Base-by-base conservation (phyloP, 2,329 filamentous ascomycete species). In the Didymella segeticola region DNA sequence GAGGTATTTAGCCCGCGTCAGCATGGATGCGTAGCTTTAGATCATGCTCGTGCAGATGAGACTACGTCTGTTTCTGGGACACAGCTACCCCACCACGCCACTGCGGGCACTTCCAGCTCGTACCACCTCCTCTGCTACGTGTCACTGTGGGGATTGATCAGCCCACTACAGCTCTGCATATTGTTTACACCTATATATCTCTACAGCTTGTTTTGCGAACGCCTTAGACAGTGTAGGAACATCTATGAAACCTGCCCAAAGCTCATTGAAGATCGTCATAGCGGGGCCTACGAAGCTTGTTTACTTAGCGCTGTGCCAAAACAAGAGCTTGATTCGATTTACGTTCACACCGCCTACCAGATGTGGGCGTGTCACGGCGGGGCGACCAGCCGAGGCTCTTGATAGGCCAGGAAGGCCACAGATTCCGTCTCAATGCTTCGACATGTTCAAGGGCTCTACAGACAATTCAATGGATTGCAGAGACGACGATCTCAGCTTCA, bases 211-310 rank as follows among this genome's bases (percentile, higher is more conserved):
- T 29, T 4, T n/a, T 23, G 9, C 30, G 31, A 11, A 43, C n/a
- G 31, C 36, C n/a, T 15, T 8, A 30, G 26, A 25, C 33, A 37
- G 17, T 30, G 15, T 10, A 41, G 26, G 23, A 33, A 20, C 45
- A 31, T n/a, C 26, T 48, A 43, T 19, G 37, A 45, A 43, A 27
- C 37, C 15, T 33, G 30, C 34, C 47, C 29, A 17, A 31, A 31
- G 33, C 43, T 59, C 42, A 60, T 59, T 57, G 52, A 42, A n/a
- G 46, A 52, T 47, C 56, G 47, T 55, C 56, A 55, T 55, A 34
- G 52, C 47, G 47, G 56, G 51, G 52, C 42, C 49, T 37, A 19
- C 22, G 52, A 64, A 62, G 63, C 63, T 66, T 66, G 55, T 61
- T 51, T 37, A 19, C 19, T n/a, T 37, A 37, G 34, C 34, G 34